Base-by-base conservation (phyloP, 1,284 basidiomycete genomes). In the Wallemia ichthyophaga region DNA sequence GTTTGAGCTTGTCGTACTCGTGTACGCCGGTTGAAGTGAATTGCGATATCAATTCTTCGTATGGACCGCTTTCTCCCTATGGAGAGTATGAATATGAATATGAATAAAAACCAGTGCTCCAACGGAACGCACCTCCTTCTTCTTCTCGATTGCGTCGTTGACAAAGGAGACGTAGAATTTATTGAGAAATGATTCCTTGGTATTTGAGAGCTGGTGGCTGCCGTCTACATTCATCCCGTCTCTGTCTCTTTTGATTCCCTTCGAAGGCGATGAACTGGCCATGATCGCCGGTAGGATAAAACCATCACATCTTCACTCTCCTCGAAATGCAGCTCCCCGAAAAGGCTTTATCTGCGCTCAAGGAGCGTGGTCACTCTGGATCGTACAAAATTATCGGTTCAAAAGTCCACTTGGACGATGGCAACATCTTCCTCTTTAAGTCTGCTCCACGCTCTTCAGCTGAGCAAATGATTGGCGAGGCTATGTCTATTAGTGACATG, bases 41-140 rank as follows among this genome's bases (percentile, higher is more conserved):
- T 62, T 76, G 74, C 0, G 72, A 66, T 23, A 76, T 66, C 19
- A 78, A 71, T 63, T 77, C 74, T 60, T 72, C 70, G 66, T 77
- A 78, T 59, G 70, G 68, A 15, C 67, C 65, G 57, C 67, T 66
- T 57, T 70, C 67, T 27, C 73, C 73, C 64, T 70, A 56, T 25
- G 56, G 19, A 2, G 37, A 2, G 11, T 23, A 53, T 3, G 7
- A 48, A 11, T 26, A 32, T 11, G 0, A 58, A 24, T 25, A 2
- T 21, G n/a, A 15, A 3, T 48, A 21, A 11, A 11, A 48, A 5
- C 5, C n/a, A 11, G 7, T 21, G 9, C 7, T 48, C n/a, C 11
- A 3, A 48, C 37, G 5, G 5, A 3, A 48, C 37, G 5, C n/a
- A 21, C 37, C 37, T 48, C 37, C n/a, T 21, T 48, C 37, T 48